Base-by-base conservation (phyloP, 768 basidiomycete species). In the Mycena metata region DNA sequence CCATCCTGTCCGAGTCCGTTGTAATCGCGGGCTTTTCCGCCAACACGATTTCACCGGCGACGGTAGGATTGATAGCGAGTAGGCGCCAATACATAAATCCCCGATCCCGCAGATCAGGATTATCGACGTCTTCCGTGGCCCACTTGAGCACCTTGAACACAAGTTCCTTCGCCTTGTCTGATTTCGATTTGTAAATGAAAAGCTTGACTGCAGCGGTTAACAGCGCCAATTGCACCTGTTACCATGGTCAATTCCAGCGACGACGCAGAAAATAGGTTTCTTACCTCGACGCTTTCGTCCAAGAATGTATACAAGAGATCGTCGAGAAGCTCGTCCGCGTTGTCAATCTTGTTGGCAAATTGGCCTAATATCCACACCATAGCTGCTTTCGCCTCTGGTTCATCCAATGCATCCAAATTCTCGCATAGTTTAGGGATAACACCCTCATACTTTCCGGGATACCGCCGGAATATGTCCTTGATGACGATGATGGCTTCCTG, bases 21-120 rank as follows among this genome's bases (percentile, higher is more conserved):
- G 96, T 96, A 71, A 99, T 99, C 3, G 96, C 85, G 35, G 98
- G 98, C 75, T 98, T 98, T 73, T 96, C 95, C 17, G 94, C 86
- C 21, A 99, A 85, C 41, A 99, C 96, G 69, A 99, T 92, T 71
- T 95, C 92, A 43, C 91, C 88, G 9, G 98, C 96, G 0, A 91
- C 91, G 10, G 90, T 82, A 2, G 96, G 96, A 76, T 98, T 96
- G 74, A 96, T 91, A 11, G 97, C 96, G 50, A 99, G 87, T 81
- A 99, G 86, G 43, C 98, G 90, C 98, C 98, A 99, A 81, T 99
- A 99, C 93, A 99, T 99, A 83, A 96, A 99, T 4, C 98, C 98
- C 69, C 98, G 86, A 79, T 99, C 98, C 39, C 98, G 88, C 23
- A 99, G 84, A 83, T 99, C 98, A 10, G 98, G 98, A 76, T 99